These are phyloP conservation scores for Gleditsia sinensis DNA, from an alignment of 306 rosid genomes.

Conservation along the genomic window DNA sequence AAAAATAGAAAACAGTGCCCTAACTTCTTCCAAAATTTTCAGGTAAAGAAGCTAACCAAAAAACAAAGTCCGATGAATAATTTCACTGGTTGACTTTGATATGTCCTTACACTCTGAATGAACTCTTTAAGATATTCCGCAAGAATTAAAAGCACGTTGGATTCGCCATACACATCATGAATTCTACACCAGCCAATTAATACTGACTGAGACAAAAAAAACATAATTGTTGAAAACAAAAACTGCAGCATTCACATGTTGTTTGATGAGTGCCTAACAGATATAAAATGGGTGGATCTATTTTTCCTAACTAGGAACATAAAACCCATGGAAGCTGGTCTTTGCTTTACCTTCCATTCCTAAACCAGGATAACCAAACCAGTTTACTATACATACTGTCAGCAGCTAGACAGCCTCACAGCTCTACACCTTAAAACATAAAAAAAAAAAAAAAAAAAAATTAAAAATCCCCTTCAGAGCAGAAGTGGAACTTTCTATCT, in stretches of 20 bases:
- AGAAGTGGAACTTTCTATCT: background rate
- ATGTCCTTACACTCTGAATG: background rate
- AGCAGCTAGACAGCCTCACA: background rate
- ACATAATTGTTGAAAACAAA: no score
- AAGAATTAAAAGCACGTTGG: background rate
- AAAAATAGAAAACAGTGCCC: no score
- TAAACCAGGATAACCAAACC: background rate
- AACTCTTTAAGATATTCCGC: background rate
- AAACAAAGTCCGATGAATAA: background rate
- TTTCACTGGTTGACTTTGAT: slow-evolving; percentile 22
- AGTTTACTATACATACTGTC: background rate
- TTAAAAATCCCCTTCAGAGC: background rate
- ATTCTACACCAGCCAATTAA: background rate
- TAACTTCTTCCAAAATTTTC: no score
- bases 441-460: background rate
- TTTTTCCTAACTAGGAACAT: background rate
- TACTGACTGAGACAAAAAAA: background rate
- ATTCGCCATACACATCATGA: no score
- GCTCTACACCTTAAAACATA: background rate
- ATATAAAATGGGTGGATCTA: no score
- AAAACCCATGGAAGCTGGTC: background rate
- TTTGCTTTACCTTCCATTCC: background rate
- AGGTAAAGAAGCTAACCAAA: background rate
- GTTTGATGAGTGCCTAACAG: no score
- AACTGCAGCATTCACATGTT: background rate